Percentiles rank a stretch among this genome's conserved stretches.
Conservation (phyloP, 306 rosid genomes). For the Dalbergia cochinchinensis region DNA sequence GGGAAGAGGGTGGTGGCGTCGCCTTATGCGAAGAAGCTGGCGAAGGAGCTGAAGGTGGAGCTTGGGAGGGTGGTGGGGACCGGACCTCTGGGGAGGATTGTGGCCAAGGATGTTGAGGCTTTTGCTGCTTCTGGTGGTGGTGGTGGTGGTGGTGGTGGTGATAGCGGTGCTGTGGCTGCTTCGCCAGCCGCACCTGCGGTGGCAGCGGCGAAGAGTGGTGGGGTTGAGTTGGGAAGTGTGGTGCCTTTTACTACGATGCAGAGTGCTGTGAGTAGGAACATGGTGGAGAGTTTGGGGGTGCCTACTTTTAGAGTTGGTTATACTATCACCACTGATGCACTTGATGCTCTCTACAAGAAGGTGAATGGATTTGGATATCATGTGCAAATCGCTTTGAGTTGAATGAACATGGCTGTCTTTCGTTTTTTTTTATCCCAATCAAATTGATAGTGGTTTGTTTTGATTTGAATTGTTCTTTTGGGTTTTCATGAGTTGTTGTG, state of each 20-base stretch:
- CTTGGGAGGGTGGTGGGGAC: conserved; percentile 69
- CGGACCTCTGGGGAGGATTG: conserved; percentile 92
- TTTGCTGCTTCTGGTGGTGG: conserved; percentile 52
- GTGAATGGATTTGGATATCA: conserved; percentile 51
- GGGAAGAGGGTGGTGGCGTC: conserved; percentile 94
- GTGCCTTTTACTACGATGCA: conserved; percentile 99
- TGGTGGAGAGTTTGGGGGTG: conserved; percentile 83
- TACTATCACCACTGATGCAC: conserved; percentile 81
- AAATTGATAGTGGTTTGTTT: not conserved
- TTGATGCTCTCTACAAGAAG: conserved; percentile 94
- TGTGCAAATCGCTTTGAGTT: not conserved
- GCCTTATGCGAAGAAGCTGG: conserved; percentile 94
- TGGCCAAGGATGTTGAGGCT: conserved; percentile 92
- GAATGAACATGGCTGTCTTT: not conserved
- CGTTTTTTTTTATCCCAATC: not conserved
- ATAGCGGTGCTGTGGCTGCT: not conserved
- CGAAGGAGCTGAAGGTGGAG: conserved; percentile 86
- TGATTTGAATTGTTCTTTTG: conserved; percentile 5
- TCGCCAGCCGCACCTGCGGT: not conserved
- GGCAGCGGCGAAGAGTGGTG: conserved; percentile 27
- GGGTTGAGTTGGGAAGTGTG: conserved; percentile 77
- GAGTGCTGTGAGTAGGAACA: conserved; percentile 91
- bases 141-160: conserved; percentile 19
- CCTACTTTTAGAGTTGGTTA: conserved; percentile 97
- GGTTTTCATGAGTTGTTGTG: not conserved